Percentiles rank a stretch among this genome's conserved stretches.
phyloP scores from a whole-genome alignment of 179 eudicot genomes.

The Silene coronaria region DNA sequence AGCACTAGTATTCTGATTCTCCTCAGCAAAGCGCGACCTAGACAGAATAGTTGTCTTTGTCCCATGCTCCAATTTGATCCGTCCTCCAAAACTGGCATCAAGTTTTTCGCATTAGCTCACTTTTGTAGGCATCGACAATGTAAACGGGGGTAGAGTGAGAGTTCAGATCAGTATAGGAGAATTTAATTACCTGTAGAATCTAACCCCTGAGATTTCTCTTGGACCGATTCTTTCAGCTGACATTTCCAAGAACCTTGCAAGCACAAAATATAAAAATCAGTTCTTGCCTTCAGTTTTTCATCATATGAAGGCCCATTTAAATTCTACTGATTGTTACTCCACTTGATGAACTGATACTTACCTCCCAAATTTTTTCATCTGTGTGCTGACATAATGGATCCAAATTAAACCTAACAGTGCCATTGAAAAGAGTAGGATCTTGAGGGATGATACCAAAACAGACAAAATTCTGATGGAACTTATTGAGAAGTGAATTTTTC shows the following conservation, averaged over 20 bases:
- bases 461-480: background rate
- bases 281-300: too few relatives aligned
- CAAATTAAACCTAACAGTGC: constrained; percentile 60
- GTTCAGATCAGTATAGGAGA: background rate
- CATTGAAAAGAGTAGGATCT: constrained; percentile 68
- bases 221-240: constrained; percentile 47
- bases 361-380: constrained; percentile 72
- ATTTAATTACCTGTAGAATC: constrained; percentile 42
- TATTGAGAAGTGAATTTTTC: constrained; percentile 18
- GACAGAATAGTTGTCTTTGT: constrained; percentile 62
- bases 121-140: too few relatives aligned
- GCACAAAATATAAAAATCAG: background rate
- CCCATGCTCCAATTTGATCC: constrained; percentile 90
- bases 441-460: constrained; percentile 58
- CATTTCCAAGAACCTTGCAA: constrained; percentile 31
- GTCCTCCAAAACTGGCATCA: constrained; percentile 49
- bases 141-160: too few relatives aligned
- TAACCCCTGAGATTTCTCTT: constrained; percentile 39
- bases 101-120: too few relatives aligned
- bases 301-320: too few relatives aligned
- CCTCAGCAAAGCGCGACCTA: constrained; percentile 64
- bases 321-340: too few relatives aligned
- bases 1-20: constrained; percentile 59
- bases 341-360: constrained; percentile 4
- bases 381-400: constrained; percentile 52